A percentile compares a stretch with the other conserved stretches of the same genome.
Conservation (phyloP, 208 protist species). For the Kentomonas sorsogonicus region DNA sequence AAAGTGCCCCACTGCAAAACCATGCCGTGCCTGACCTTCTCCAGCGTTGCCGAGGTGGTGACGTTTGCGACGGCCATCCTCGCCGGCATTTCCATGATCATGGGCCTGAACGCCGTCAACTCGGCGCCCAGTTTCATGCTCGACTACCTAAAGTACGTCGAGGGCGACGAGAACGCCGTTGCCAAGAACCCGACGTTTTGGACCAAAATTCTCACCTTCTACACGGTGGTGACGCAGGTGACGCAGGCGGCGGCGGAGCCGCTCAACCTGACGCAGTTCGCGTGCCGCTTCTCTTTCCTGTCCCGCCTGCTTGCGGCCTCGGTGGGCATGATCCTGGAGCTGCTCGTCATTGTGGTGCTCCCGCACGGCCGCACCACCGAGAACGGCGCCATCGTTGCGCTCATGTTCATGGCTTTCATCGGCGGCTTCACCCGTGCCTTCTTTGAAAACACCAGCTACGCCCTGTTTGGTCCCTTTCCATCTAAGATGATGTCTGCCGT, state of each 20-base stretch:
- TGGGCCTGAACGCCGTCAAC: constrained; percentile 86
- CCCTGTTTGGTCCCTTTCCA: constrained; percentile 74
- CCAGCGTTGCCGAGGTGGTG: constrained; percentile 21
- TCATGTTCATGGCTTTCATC: constrained; percentile 66
- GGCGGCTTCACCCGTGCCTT: constrained; percentile 60
- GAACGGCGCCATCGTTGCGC: constrained; percentile 45
- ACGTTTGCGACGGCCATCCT: constrained; percentile 72
- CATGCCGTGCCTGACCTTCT: no score
- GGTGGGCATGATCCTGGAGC: constrained; percentile 51
- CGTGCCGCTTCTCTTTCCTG: constrained; percentile 65
- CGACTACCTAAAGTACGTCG: constrained; percentile 76
- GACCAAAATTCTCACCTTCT: constrained; percentile 70
- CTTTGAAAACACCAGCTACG: constrained; percentile 88
- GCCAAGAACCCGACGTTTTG: constrained; percentile 42
- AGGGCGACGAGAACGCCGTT: constrained; percentile 21
- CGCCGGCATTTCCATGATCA: constrained; percentile 78
- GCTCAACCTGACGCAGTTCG: constrained; percentile 63
- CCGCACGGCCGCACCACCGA: constrained; percentile 32
- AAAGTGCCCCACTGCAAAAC: constrained; percentile 8
- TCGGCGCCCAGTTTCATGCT: constrained; percentile 83
- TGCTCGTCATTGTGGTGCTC: constrained; percentile 59
- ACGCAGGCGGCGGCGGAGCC: constrained; percentile 67
- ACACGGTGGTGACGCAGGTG: constrained; percentile 71
- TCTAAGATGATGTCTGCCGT: constrained; percentile 58
- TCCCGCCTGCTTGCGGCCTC: constrained; percentile 43